Evolutionary conservation across 2,329 filamentous ascomycete genomes (phyloP), one percentile per base, ranked within the genome.

Genomic region (Lasiodiplodia sp.): DNA sequence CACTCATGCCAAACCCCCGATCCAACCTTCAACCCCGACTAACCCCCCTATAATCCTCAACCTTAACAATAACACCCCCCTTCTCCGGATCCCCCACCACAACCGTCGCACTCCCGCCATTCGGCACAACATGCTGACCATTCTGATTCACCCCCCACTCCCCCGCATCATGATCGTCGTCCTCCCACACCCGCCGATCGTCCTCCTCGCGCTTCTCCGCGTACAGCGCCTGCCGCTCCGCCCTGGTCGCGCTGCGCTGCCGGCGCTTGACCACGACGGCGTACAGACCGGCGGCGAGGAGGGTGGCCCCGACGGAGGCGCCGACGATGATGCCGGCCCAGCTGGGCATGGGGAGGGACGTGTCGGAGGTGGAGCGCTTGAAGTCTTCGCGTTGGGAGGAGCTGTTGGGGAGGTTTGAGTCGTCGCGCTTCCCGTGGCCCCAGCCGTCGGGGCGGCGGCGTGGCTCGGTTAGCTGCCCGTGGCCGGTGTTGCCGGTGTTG

Each of bases 281-380:
- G 16, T n/a, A 63, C 16, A 34, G 12, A 1, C 58, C 44, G 16
- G 58, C 58, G 1, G 44, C 28, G 8, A 37, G 21, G 14, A 63
- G 28, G 16, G n/a, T 25, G 4, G 25, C 58, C 4, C 44, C 58
- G 3, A n/a, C 5, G 1, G 28, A 31, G 1, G 58, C 58, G 10
- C 58, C 58, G 6, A 25, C 58, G 28, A 63, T 51, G 40, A 63
- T 63, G 23, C 58, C 58, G n/a, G 58, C 58, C 58, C 58, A 63
- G 5, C 25, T 63, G 23, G 18, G 23, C 25, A 63, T 63, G 25
- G 23, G 8, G 40, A 14, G 4, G 16, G 40, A 44, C 1, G 40
- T 18, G 40, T 7, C 31, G 7, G 40, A n/a, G 40, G 40, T 7
- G 16, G 40, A 44, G 8, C 31, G 31, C 31, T 44, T 18, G 40